Evolutionary conservation across 129 eudicot genomes (phyloP).

Genomic region (Flaveria trinervia): DNA sequence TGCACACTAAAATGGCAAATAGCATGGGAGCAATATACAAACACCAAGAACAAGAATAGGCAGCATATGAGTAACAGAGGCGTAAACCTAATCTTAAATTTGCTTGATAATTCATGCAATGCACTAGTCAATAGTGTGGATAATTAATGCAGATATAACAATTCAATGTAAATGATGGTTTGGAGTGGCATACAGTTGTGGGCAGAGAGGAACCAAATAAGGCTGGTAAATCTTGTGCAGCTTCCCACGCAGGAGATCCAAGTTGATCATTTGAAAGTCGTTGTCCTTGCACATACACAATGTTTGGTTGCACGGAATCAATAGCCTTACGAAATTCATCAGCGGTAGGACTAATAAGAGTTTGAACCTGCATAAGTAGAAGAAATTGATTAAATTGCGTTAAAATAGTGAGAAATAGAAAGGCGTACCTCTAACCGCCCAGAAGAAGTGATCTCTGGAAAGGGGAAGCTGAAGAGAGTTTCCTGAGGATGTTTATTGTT

Average conservation of each 20-base stretch:
- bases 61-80: slow-evolving; percentile 6
- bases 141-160: not conserved
- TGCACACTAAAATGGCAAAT: not conserved
- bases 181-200: slow-evolving; percentile 61
- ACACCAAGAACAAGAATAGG: slow-evolving; percentile 5
- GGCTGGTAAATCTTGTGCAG: slow-evolving; percentile 50
- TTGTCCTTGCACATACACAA: slow-evolving; percentile 81
- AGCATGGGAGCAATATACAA: not conserved
- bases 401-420: not conserved
- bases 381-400: not conserved
- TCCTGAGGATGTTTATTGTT: slow-evolving; percentile 24
- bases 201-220: slow-evolving; percentile 67
- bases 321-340: slow-evolving; percentile 64
- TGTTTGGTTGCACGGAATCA: slow-evolving; percentile 69
- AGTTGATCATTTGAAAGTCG: slow-evolving; percentile 62
- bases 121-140: no score
- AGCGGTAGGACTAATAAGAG: slow-evolving; percentile 56
- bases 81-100: not conserved
- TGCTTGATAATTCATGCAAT: not conserved
- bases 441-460: slow-evolving; percentile 75
- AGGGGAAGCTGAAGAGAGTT: slow-evolving; percentile 47
- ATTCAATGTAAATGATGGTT: not conserved
- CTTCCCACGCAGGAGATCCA: slow-evolving; percentile 68
- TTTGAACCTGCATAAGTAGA: slow-evolving; percentile 59
- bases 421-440: slow-evolving; percentile 91